These are phyloP conservation scores for Sporothrix sp. DNA, from an alignment of 2,329 filamentous ascomycete species.

Conservation along the genomic window DNA sequence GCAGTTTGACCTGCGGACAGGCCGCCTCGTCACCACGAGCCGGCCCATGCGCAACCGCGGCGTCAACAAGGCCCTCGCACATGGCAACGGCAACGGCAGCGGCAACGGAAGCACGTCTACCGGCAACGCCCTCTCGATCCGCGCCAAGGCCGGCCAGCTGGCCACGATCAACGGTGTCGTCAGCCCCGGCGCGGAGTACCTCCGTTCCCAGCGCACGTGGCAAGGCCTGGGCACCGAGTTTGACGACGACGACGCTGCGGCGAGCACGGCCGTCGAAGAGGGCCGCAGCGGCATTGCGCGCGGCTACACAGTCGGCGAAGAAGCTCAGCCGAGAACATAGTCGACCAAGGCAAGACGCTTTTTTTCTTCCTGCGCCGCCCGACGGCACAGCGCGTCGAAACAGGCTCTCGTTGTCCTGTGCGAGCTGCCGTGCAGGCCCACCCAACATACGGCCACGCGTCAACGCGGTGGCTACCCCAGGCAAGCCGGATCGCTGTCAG, in stretches of 20 bases:
- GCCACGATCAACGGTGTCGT: conserved; percentile 73
- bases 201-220: conserved; percentile 79
- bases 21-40: conserved; percentile 68
- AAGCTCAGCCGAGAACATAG: conserved; percentile 11
- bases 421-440: conserved; percentile 19
- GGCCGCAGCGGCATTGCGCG: conserved; percentile 80
- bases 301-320: conserved; percentile 69
- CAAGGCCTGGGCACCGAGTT: conserved; percentile 86
- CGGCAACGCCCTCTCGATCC: conserved; percentile 43
- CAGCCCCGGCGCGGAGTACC: conserved; percentile 85
- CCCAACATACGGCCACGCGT: conserved; percentile 1
- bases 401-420: too few species aligned
- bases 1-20: conserved; percentile 86
- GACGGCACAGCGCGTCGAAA: too few species aligned
- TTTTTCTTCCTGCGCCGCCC: too few species aligned
- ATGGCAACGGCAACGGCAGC: conserved; percentile 16
- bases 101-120: conserved; percentile 22
- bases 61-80: not conserved
- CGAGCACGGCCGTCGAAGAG: conserved; percentile 67
- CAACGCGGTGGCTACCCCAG: conserved; percentile 21
- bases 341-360: conserved; percentile 23
- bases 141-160: conserved; percentile 52
- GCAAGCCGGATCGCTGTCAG: conserved; percentile 21
- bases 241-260: conserved; percentile 32
- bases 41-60: conserved; percentile 54